Evolutionary conservation across 208 protist genomes (phyloP), one percentile per base, ranked within the genome.

Genomic region (Strigomonas culicis): DNA sequence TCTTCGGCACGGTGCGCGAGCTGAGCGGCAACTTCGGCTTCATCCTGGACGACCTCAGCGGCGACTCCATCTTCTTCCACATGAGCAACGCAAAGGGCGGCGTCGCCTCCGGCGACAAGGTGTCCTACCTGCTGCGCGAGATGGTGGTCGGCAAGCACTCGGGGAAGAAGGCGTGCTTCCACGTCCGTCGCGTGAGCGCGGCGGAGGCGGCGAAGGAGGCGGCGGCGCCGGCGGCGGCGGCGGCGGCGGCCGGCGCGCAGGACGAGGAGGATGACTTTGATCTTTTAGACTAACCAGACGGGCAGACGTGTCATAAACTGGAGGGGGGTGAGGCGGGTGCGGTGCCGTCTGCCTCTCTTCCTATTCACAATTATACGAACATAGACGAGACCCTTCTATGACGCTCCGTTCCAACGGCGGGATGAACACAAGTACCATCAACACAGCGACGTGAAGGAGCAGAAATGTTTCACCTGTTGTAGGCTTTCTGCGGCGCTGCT

Each of bases 21-120:
- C 66, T 74, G 24, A 65, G 63, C 6, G 66, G 41, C 17, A 62
- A 70, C 11, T 94, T 81, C 65, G 84, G 84, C 43, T 94, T 94
- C 65, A 71, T 94, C 41, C 52, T 77, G 0, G 73, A 91, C 51
- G 80, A 87, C 61, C 62, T 80, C 49, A 79, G 68, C 11, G 84
- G 88, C 0, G 80, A 87, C 46, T 91, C 82, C 28, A 79, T 94
- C 39, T 91, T 94, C 68, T 94, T 94, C 36, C 88, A 94, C 66
- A 22, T 76, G 55, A 70, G 59, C 30, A 82, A 88, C 66, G 60
- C 61, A 13, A 50, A 32, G 13, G 24, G 44, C 6, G 44, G 11
- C 13, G 58, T 89, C 41, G 68, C 68, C 56, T 57, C 51, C 28
- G 84, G 82, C 6, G 84, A 90, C 55, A 58, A 65, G 1, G 88